Percentiles rank a stretch among this genome's conserved stretches.
phyloP scores from a whole-genome alignment of 306 rosid genomes.

The Malus sieversii region DNA sequence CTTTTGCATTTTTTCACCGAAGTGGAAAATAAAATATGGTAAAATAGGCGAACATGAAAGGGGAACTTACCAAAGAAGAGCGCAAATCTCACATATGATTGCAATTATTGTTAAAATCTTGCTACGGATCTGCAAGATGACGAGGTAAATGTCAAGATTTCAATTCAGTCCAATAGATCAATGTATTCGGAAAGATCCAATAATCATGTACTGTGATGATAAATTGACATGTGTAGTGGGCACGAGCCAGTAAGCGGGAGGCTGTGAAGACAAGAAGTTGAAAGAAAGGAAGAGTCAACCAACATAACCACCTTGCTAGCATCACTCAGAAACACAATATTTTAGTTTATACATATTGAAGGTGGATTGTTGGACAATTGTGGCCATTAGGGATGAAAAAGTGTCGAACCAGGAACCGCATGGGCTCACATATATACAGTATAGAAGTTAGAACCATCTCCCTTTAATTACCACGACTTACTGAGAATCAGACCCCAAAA shows the following conservation, averaged over 20 bases:
- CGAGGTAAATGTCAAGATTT: not conserved
- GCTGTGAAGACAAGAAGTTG: not conserved
- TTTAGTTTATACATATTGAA: not conserved
- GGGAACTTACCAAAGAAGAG: constrained; percentile 71
- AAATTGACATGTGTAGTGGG: not conserved
- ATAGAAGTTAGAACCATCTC: not conserved
- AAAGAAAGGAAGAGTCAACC: not conserved
- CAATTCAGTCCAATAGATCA: not conserved
- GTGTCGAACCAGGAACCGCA: not conserved
- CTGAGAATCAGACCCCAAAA: not conserved
- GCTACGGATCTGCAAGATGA: constrained; percentile 60
- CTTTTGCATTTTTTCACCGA: constrained; percentile 8
- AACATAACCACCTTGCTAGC: not conserved
- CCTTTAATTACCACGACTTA: not conserved
- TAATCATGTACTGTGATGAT: not conserved
- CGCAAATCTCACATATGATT: constrained; percentile 68
- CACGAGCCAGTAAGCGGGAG: not conserved
- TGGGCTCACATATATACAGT: not conserved
- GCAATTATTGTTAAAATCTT: constrained; percentile 74
- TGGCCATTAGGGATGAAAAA: not conserved
- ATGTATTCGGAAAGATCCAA: not conserved
- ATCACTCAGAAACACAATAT: not conserved
- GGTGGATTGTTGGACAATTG: not conserved
- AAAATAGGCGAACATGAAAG: constrained; percentile 7
- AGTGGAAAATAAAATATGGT: constrained; percentile 9